A percentile compares a stretch with the other conserved stretches of the same genome.
These are phyloP conservation scores for Colletotrichum abscissum DNA, from an alignment of 2,329 filamentous ascomycete species.

Conservation along the genomic window DNA sequence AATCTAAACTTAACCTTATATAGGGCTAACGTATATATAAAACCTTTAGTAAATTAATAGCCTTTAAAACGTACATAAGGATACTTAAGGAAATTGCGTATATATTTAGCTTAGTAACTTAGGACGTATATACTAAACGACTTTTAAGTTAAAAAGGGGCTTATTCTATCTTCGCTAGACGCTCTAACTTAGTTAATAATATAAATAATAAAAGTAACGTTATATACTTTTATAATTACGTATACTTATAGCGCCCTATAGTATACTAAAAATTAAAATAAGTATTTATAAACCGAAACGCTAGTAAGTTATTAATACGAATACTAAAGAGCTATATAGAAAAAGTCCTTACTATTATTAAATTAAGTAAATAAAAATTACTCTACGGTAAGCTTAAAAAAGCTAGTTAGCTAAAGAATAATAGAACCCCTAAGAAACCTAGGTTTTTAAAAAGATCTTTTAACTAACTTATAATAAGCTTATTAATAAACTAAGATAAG, in stretches of 20 bases:
- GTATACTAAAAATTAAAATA: no score
- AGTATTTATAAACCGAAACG: rapidly evolving
- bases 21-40: no score
- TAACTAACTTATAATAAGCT: rapidly evolving
- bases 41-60: rapidly evolving
- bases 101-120: no score
- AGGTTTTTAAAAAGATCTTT: no score
- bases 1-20: rapidly evolving
- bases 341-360: no score
- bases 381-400: no score
- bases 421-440: no score
- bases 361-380: no score
- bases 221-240: rapidly evolving
- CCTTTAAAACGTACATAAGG: rapidly evolving
- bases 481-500: rapidly evolving
- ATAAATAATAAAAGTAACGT: rapidly evolving
- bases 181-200: no score
- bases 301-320: no score
- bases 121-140: rapidly evolving
- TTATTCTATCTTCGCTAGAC: rapidly evolving
- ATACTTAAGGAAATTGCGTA: rapidly evolving
- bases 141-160: rapidly evolving
- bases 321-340: no score
- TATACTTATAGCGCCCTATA: rapidly evolving
- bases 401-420: rapidly evolving